phyloP scores from a whole-genome alignment of 2,329 filamentous ascomycete species.

The Cladophialophora psammophila region DNA sequence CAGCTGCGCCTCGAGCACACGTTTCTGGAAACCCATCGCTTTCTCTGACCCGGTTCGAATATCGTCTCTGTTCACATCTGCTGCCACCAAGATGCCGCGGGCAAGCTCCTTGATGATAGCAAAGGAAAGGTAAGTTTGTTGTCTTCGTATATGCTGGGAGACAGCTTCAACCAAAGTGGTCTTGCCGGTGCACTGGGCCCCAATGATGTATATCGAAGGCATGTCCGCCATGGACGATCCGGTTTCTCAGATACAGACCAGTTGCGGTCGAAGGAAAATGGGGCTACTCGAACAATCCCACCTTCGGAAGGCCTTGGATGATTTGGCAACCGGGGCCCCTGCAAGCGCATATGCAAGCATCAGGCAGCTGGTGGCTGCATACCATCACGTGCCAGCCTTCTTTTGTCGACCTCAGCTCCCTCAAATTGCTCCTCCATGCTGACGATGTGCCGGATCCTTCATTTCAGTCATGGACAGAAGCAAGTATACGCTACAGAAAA shows the following conservation, averaged over 20 bases:
- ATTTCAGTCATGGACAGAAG: background rate
- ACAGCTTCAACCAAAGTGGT: slow-evolving; percentile 11
- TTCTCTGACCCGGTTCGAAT: slow-evolving; percentile 6
- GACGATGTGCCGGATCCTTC: background rate
- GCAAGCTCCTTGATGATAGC: slow-evolving; percentile 12
- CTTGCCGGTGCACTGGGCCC: slow-evolving; percentile 16
- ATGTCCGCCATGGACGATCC: background rate
- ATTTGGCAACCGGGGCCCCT: slow-evolving; percentile 14
- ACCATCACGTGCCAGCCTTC: slow-evolving; percentile 15
- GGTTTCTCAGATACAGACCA: background rate
- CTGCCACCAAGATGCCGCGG: slow-evolving; percentile 8
- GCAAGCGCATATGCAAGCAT: slow-evolving; percentile 17
- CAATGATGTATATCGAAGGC: slow-evolving; percentile 17
- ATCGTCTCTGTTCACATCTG: slow-evolving; percentile 12
- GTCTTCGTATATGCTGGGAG: background rate
- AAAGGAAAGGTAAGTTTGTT: background rate
- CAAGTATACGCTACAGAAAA: slow-evolving; percentile 9
- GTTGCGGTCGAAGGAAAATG: background rate
- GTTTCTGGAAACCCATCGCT: slow-evolving; percentile 10
- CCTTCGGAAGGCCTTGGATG: slow-evolving; percentile 7
- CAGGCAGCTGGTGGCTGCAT: slow-evolving; percentile 2
- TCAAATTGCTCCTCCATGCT: background rate
- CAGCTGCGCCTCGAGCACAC: slow-evolving; percentile 8
- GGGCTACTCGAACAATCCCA: background rate
- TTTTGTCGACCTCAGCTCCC: slow-evolving; percentile 2